Base-by-base conservation (phyloP, 2,329 filamentous ascomycete species). In the Colletotrichum caudatum region DNA sequence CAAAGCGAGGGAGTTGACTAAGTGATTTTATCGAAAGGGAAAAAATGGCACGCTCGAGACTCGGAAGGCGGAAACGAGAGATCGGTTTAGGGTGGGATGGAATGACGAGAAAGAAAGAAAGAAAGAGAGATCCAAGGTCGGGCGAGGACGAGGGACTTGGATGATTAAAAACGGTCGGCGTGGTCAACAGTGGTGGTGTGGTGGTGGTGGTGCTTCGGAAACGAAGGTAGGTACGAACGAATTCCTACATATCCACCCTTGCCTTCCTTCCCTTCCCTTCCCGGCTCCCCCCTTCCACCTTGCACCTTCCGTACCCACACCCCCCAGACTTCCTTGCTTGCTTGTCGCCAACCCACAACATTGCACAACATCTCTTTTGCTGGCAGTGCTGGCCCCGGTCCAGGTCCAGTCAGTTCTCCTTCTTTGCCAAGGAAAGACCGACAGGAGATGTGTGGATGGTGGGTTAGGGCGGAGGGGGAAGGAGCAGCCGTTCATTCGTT, bases 1-100 rank as follows among this genome's bases (percentile, higher is more conserved):
- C 68, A 73, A 72, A 73, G 72, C 72, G 72, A 73, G 72, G 41
- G 72, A 72, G 69, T 57, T 73, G 69, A 72, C 69, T 56, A 35
- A 53, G 50, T 41, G 53, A 33, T 44, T 53, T 56, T 64, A 57
- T 68, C 44, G 62, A 73, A 72, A 29, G 39, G 64, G 39, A 63
- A 63, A 63, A 41, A 69, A 60, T 29, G 57, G 67, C 63, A 62
- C 64, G 59, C 69, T 72, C 69, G 69, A 64, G 39, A 64, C 69
- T 60, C 48, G 53, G 54, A 57, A 69, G 48, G 65, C 59, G 66
- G 60, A 37, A 69, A 61, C 59, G 64, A 73, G 67, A 73, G 46
- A 58, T 62, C 53, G 68, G 68, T 41, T 57, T 57, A 56, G 46
- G 39, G 46, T 26, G 39, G 29, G 69, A 61, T 44, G 60, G 62